Evolutionary conservation across 768 basidiomycete genomes (phyloP).

Genomic region (Pleurotus pulmonarius): DNA sequence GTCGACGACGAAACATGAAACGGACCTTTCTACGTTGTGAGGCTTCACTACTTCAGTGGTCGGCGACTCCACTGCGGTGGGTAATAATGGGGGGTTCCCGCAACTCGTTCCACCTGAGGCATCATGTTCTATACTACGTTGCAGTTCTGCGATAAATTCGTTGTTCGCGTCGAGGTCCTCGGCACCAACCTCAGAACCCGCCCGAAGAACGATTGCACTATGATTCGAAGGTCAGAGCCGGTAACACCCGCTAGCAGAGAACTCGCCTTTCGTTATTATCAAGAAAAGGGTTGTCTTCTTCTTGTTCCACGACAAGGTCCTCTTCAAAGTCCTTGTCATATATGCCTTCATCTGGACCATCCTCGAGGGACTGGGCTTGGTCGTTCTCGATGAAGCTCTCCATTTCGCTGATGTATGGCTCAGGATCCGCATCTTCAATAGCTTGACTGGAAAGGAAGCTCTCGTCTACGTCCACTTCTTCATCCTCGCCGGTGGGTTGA

Average conservation of each 20-base stretch:
- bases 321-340: conserved; percentile 18
- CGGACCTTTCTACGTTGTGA: no score
- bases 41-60: no score
- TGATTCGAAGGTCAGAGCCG: neutral
- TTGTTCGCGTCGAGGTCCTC: no score
- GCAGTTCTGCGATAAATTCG: no score
- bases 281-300: conserved; percentile 17
- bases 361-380: conserved; percentile 26
- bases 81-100: no score
- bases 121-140: no score
- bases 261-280: neutral
- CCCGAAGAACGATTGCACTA: neutral
- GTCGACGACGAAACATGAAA: no score
- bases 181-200: no score
- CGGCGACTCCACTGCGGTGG: no score
- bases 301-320: conserved; percentile 13
- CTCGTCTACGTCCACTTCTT: conserved; percentile 47
- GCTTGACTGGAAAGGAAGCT: conserved; percentile 45
- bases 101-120: no score
- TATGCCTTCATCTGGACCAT: conserved; percentile 27
- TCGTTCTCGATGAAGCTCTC: conserved; percentile 24
- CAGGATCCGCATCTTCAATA: conserved; percentile 29
- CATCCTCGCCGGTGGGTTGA: conserved; percentile 17
- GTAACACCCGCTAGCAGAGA: neutral
- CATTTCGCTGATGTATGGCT: conserved; percentile 16